Base-by-base conservation (phyloP, 2,329 filamentous ascomycete genomes). In the Colletotrichum tofieldiae region DNA sequence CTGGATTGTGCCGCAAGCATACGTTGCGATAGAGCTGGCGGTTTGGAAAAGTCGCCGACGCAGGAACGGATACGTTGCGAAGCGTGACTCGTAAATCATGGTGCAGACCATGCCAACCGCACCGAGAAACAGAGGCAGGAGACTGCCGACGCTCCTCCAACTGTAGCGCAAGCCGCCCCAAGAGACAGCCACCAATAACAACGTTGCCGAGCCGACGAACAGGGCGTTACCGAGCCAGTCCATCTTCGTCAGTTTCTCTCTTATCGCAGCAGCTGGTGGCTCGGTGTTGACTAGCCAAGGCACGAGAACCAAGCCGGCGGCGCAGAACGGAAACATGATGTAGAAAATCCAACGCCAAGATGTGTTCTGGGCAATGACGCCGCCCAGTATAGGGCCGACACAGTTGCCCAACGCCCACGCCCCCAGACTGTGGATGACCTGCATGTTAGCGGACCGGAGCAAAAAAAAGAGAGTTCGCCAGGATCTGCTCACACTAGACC, bases 311-410 rank as follows among this genome's bases (percentile, higher is more conserved):
- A 86, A 76, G 3, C 83, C 78, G 26, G 83, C 73, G 41, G 76
- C 81, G 71, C 83, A 81, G 72, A 85, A 80, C 9, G 84, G 84
- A 37, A 86, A 80, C 79, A 84, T 86, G 60, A 85, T 75, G 69
- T 85, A 86, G 73, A 89, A 89, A 23, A 83, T 80, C 83, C 83
- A 87, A 4, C 82, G 77, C 85, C 85, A 88, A 0, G 80, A 80
- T 7, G 77, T 78, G 18, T 76, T 74, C 55, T 82, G 67, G 9
- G 76, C 79, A 72, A 82, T 79, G 32, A 76, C 74, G 2, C 81
- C 81, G 5, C 82, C 83, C 2, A 84, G 75, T 51, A 85, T 77
- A 0, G 82, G 82, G 0, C 81, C 84, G 12, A 84, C 65, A 0
- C 79, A 80, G 35, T 80, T 82, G 0, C 84, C 85, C 16, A 87